phyloP scores from a whole-genome alignment of 2,329 filamentous ascomycete species.

The Fusarium sp. region DNA sequence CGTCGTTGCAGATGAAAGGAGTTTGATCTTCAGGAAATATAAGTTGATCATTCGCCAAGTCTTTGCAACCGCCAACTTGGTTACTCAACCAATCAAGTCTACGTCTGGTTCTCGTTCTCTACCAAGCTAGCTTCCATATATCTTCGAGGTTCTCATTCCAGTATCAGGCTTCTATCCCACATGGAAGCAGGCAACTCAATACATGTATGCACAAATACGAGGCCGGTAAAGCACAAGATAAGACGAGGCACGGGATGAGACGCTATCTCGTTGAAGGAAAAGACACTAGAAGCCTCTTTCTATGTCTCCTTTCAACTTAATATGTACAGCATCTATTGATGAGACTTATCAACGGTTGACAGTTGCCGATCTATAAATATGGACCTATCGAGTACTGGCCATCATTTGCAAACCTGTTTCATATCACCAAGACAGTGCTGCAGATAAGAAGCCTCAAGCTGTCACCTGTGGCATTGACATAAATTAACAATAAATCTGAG shows the following conservation, averaged over 20 bases:
- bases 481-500: not conserved
- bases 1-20: constrained; percentile 5
- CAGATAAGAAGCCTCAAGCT: not conserved
- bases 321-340: not conserved
- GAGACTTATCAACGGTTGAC: not conserved
- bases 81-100: not conserved
- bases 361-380: not conserved
- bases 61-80: not conserved
- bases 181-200: not conserved
- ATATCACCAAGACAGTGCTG: not conserved
- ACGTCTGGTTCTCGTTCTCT: not conserved
- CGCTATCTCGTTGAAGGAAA: not conserved
- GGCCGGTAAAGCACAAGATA: not conserved
- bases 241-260: not conserved
- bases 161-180: not conserved
- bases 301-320: not conserved
- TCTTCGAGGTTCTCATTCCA: not conserved
- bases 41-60: not conserved
- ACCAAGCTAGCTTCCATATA: not conserved
- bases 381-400: not conserved
- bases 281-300: not conserved
- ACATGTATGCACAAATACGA: not conserved
- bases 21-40: not conserved
- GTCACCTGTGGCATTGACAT: not conserved
- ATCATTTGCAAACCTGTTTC: constrained; percentile 1